Percentiles rank a stretch among this genome's conserved stretches.
Evolutionary conservation across 306 rosid genomes (phyloP).

Genomic region (Malus asiatica): DNA sequence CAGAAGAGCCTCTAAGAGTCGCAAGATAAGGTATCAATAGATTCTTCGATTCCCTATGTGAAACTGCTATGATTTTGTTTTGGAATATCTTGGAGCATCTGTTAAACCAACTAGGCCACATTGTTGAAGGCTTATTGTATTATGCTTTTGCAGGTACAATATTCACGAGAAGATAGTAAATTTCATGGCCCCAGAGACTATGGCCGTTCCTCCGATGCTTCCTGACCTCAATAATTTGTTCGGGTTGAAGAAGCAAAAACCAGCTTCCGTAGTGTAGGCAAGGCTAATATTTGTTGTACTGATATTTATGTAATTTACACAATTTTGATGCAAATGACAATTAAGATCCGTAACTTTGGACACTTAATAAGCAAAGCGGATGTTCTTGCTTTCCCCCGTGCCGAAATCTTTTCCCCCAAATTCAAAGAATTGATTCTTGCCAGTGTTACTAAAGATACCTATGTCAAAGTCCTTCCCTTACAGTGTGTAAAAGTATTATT

Average conservation of each 20-base stretch:
- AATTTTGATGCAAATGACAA: not conserved
- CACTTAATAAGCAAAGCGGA: not conserved
- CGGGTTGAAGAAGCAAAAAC: constrained; percentile 44
- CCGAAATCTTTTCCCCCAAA: not conserved
- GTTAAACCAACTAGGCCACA: not conserved
- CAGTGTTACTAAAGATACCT: too few relatives aligned
- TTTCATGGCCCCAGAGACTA: constrained; percentile 65
- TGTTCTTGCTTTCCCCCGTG: not conserved
- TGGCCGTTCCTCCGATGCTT: constrained; percentile 50
- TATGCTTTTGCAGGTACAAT: constrained; percentile 49
- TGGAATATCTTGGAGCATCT: not conserved
- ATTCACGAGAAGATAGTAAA: constrained; percentile 88
- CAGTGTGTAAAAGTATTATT: too few relatives aligned
- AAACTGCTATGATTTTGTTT: not conserved
- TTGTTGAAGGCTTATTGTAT: not conserved
- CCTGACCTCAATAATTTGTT: constrained; percentile 64
- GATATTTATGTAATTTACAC: not conserved
- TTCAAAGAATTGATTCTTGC: too few relatives aligned
- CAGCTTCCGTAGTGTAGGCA: constrained; percentile 30
- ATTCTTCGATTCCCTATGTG: not conserved
- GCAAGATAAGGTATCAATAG: constrained; percentile 70
- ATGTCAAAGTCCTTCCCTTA: too few relatives aligned
- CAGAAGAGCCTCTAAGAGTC: constrained; percentile 88
- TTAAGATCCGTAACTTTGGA: not conserved
- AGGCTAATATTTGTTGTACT: not conserved